Evolutionary conservation across 169 alveolate genomes (phyloP).

Genomic region (Amoebophrya sp.): DNA sequence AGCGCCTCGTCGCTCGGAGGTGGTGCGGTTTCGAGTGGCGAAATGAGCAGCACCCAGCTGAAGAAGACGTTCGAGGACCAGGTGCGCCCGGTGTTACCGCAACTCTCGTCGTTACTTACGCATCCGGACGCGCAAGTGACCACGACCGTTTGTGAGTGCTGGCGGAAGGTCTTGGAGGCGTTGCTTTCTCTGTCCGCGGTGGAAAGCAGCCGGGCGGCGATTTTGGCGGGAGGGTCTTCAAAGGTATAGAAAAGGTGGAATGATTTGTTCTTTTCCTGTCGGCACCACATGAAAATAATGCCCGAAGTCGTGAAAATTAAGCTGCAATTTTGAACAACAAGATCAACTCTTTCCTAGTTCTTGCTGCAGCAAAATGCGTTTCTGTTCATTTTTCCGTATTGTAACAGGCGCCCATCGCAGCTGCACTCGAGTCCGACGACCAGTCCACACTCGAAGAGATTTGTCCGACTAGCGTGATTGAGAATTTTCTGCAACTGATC

Average conservation of each 20-base stretch:
- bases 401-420: too few species aligned
- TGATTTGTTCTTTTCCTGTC: not conserved
- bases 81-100: not conserved
- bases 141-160: not conserved
- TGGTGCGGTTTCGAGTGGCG: too few species aligned
- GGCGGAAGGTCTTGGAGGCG: not conserved
- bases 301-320: not conserved
- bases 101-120: not conserved
- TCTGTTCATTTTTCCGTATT: too few species aligned
- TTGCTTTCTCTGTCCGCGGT: too few species aligned
- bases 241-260: too few species aligned
- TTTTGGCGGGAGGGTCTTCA: too few species aligned
- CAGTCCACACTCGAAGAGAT: not conserved
- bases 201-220: too few species aligned
- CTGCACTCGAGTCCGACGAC: too few species aligned
- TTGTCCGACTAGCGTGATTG: not conserved
- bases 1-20: too few species aligned
- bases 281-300: not conserved
- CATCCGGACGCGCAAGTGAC: not conserved
- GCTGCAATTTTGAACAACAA: too few species aligned
- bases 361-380: too few species aligned
- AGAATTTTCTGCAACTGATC: not conserved
- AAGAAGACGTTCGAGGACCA: not conserved
- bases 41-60: not conserved
- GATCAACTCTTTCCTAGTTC: too few species aligned